phyloP scores from a whole-genome alignment of 768 basidiomycete species.

The Mycena albidolilacea region DNA sequence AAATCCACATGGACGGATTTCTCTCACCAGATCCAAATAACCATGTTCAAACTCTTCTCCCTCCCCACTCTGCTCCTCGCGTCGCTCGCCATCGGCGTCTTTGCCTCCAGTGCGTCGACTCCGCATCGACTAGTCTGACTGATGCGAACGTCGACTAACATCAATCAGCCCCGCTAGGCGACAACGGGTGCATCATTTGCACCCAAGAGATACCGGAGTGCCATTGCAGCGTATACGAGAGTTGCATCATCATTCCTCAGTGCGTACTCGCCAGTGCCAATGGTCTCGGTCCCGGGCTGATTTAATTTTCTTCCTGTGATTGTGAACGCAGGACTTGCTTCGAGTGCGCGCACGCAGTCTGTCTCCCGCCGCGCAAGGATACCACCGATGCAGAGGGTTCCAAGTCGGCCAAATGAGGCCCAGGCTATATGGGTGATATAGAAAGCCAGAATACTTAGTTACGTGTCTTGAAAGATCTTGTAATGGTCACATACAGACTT shows the following conservation, averaged over 20 bases:
- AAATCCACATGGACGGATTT: slow-evolving; percentile 18
- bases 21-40: slow-evolving; percentile 21
- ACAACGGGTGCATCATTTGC: slow-evolving; percentile 23
- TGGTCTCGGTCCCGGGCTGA: slow-evolving; percentile 23
- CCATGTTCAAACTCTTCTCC: slow-evolving; percentile 24
- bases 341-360: slow-evolving; percentile 29
- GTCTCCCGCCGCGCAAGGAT: slow-evolving; percentile 14
- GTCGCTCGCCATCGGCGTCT: slow-evolving; percentile 22
- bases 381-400: slow-evolving; percentile 3
- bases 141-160: slow-evolving; percentile 20
- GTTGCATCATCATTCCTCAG: slow-evolving; percentile 27
- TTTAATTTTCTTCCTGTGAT: slow-evolving; percentile 23
- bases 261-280: slow-evolving; percentile 23
- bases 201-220: slow-evolving; percentile 21
- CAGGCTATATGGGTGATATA: slow-evolving; percentile 12
- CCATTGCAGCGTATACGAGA: slow-evolving; percentile 20
- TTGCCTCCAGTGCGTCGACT: slow-evolving; percentile 24
- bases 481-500: no score
- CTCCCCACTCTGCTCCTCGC: slow-evolving; percentile 24
- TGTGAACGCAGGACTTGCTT: slow-evolving; percentile 25
- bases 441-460: slow-evolving; percentile 10
- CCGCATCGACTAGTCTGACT: slow-evolving; percentile 11
- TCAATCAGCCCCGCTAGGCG: slow-evolving; percentile 17
- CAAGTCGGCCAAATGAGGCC: slow-evolving; percentile 23
- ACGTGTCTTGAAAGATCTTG: slow-evolving; percentile 6